These are phyloP conservation scores for Yamadazyma conglobata DNA, from an alignment of 1,139 yeast species.

Conservation along the genomic window DNA sequence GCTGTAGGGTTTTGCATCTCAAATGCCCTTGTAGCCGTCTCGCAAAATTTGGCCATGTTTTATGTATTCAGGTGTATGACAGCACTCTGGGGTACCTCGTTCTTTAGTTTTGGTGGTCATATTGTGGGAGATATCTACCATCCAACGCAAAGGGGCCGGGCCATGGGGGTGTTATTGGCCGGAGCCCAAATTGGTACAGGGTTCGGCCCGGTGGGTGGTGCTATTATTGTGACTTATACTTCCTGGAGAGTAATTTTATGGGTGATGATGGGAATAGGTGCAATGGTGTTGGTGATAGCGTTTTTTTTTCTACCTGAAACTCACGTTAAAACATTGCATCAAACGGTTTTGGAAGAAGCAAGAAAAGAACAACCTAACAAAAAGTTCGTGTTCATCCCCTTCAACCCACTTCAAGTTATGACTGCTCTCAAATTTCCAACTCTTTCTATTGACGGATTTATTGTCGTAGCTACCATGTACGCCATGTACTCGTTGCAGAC, in stretches of 20 bases:
- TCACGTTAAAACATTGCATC: conserved; percentile 23
- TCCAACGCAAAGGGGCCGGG: conserved; percentile 46
- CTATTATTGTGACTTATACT: conserved; percentile 43
- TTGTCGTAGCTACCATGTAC: conserved; percentile 37
- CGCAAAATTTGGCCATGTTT: conserved; percentile 50
- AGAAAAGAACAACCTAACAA: conserved; percentile 22
- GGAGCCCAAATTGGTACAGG: conserved; percentile 51
- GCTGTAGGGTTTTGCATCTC: conserved; percentile 28
- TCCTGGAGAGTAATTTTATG: conserved; percentile 51
- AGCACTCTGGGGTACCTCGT: conserved; percentile 52
- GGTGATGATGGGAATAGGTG: conserved; percentile 42
- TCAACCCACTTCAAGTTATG: conserved; percentile 43
- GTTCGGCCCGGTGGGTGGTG: conserved; percentile 47
- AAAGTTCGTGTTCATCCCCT: conserved; percentile 35
- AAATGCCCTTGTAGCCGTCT: conserved; percentile 38
- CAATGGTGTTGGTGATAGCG: conserved; percentile 23
- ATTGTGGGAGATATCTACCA: conserved; percentile 44
- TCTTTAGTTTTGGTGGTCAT: conserved; percentile 46
- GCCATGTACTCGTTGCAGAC: conserved; percentile 51
- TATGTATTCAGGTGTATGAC: conserved; percentile 42
- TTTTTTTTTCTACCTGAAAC: conserved; percentile 42
- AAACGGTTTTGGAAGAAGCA: conserved; percentile 14
- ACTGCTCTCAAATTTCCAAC: conserved; percentile 38
- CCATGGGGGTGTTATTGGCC: conserved; percentile 40
- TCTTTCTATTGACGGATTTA: conserved; percentile 41